Evolutionary conservation across 1,284 basidiomycete species (phyloP), one percentile per base, ranked within the genome.

Genomic region (Afroboletus lepidellus): DNA sequence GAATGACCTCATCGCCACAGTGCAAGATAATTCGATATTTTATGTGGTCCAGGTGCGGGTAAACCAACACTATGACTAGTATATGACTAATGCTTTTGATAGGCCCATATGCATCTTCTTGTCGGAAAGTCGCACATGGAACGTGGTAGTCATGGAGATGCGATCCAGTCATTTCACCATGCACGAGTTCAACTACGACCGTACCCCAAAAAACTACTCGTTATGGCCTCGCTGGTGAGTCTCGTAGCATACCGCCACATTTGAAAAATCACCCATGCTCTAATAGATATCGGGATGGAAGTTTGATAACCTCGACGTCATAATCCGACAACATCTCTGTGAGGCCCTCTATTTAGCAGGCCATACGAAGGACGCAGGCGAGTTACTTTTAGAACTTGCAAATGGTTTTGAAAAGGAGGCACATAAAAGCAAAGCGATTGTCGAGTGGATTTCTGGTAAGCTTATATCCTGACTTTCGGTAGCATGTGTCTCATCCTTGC

Each of bases 261-360:
- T 0, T 27, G n/a, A 5, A 5, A n/a, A 6, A 34, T 6, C 4
- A n/a, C n/a, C n/a, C n/a, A n/a, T 1, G 11, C 9, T 16, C 12
- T 23, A 16, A 33, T 33, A 54, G 53, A 42, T 54, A 23, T 36
- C n/a, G n/a, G 34, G 34, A n/a, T 36, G 34, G 34, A n/a, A 18
- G 5, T 36, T 36, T 36, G 34, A 54, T 39, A 1, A 27, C 23
- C 39, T 54, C 3, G 8, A 23, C 3, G 9, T 34, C 29, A 57
- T 6, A 1, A 30, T 55, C 16, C 39, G 7, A 24, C 44, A n/a
- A 5, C 5, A 1, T 9, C 20, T 38, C 5, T n/a, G 15, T 36
- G 34, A 36, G 18, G 34, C 34, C n/a, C 12, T n/a, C 34, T 36
- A 36, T 36, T n/a, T 50, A 50, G 20, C 23, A 5, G 45, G 46